A percentile compares a stretch with the other conserved stretches of the same genome.
Conservation (phyloP, 345 rosid genomes). For the Noccaea caerulescens region DNA sequence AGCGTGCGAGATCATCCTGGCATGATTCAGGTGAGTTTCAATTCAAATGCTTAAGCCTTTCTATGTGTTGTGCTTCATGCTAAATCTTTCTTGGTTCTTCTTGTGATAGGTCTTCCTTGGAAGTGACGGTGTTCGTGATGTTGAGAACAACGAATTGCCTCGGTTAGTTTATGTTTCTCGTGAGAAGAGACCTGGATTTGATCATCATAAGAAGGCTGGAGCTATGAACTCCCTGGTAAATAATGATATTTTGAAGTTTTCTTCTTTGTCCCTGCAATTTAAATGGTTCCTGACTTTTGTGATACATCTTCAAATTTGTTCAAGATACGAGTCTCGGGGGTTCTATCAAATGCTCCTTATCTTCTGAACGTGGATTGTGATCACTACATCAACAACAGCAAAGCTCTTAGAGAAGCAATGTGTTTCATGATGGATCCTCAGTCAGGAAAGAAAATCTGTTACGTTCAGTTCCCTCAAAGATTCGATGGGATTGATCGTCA, state of each 20-base stretch:
- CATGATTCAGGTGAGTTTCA: constrained; percentile 89
- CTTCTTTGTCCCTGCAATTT: background rate
- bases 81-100: background rate
- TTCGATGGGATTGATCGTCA: constrained; percentile 98
- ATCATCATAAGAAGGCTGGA: constrained; percentile 98
- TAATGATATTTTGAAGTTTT: constrained; percentile 15
- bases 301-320: constrained; percentile 16
- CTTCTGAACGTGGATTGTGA: constrained; percentile 94
- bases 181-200: constrained; percentile 99
- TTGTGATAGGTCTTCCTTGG: constrained; percentile 87
- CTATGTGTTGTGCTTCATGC: background rate
- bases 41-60: background rate
- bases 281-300: constrained; percentile 19
- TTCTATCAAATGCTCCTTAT: constrained; percentile 96
- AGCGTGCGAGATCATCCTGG: constrained; percentile 96
- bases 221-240: constrained; percentile 97
- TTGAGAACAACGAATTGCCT: constrained; percentile 84
- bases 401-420: constrained; percentile 97
- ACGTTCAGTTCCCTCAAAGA: constrained; percentile 99
- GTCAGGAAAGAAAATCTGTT: constrained; percentile 92
- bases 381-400: constrained; percentile 95
- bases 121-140: constrained; percentile 73
- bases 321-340: constrained; percentile 93
- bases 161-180: constrained; percentile 97
- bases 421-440: constrained; percentile 99